Base-by-base conservation (phyloP, 768 basidiomycete genomes). In the Boletus rubescentipes region DNA sequence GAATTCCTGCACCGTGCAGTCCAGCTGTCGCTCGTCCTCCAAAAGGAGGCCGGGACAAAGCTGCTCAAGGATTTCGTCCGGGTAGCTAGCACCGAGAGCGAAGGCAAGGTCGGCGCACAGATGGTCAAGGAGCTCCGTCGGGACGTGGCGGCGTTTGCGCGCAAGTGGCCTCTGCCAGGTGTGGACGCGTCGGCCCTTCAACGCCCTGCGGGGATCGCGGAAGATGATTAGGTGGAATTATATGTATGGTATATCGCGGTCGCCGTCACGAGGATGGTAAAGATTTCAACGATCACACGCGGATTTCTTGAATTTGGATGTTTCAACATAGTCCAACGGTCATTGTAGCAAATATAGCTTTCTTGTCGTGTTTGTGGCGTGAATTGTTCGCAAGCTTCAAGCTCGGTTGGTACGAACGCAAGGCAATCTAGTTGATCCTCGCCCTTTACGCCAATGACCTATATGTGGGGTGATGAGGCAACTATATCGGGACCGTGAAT, bases 31-130 rank as follows among this genome's bases (percentile, higher is more conserved):
- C 80, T 95, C 40, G 68, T 83, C 37, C 81, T 97, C 41, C 97
- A 98, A 76, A 92, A 93, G 72, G 95, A 97, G 76, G 91, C 97
- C 23, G 94, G 94, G 31, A 82, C 83, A 53, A 98, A 97, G 80
- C 76, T 97, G 62, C 82, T 99, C 59, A 96, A 96, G 79, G 96
- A 98, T 79, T 98, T 98, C 65, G 83, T 95, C 57, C 82, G 86
- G 42, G 87, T 87, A 36, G 92, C 92, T 8, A 85, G 85, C 0
- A 79, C 73, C 4, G 77, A 81, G 54, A 77, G 79, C 61, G 86
- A 88, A 65, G 89, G 85, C 58, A 85, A 84, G 70, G 76, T 82
- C 53, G 92, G 93, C 20, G 79, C 79, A 53, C 73, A 80, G 65
- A 75, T 84, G 73, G 91, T 97, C 34, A 77, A 75, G 65, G 78